Conservation (phyloP, 805 yeast genomes). For the Wickerhamiella sergipiensis region DNA sequence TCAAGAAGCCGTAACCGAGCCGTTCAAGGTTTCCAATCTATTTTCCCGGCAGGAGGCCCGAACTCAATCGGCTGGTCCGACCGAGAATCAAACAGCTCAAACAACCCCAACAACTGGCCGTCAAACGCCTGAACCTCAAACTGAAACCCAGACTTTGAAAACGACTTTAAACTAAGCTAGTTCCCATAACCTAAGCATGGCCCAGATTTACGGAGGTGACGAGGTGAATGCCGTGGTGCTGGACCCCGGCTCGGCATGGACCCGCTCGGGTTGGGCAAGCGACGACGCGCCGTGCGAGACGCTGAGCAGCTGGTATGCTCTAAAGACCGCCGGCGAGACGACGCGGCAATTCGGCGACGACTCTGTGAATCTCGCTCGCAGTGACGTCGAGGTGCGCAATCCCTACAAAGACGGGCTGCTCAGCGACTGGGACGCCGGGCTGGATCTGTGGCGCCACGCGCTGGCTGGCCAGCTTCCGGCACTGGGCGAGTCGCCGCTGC, state of each 20-base stretch:
- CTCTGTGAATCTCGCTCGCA: conserved; percentile 8
- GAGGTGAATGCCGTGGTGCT: conserved; percentile 84
- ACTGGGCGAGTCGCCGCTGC: conserved; percentile 55
- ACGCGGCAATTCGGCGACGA: conserved; percentile 15
- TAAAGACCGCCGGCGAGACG: neutral
- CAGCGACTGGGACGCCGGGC: conserved; percentile 73
- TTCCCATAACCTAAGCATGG: neutral
- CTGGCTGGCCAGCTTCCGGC: conserved; percentile 41
- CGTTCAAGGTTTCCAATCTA: neutral
- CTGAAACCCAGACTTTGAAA: too few relatives aligned
- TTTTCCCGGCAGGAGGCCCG: too few relatives aligned
- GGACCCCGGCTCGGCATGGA: conserved; percentile 77
- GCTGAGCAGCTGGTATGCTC: conserved; percentile 13
- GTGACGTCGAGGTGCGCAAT: conserved; percentile 9
- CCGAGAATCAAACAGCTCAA: too few relatives aligned
- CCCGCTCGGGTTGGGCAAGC: conserved; percentile 86
- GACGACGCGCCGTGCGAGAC: conserved; percentile 73
- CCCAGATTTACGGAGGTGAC: conserved; percentile 32
- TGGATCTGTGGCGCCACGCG: conserved; percentile 55
- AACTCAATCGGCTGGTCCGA: too few relatives aligned
- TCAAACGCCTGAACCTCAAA: too few relatives aligned
- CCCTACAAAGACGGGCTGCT: conserved; percentile 18
- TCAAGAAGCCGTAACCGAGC: neutral
- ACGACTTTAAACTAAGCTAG: too few relatives aligned
- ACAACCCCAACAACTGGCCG: too few relatives aligned